Evolutionary conservation across 129 eudicot species (phyloP).

Genomic region (Kitagawia praeruptora): DNA sequence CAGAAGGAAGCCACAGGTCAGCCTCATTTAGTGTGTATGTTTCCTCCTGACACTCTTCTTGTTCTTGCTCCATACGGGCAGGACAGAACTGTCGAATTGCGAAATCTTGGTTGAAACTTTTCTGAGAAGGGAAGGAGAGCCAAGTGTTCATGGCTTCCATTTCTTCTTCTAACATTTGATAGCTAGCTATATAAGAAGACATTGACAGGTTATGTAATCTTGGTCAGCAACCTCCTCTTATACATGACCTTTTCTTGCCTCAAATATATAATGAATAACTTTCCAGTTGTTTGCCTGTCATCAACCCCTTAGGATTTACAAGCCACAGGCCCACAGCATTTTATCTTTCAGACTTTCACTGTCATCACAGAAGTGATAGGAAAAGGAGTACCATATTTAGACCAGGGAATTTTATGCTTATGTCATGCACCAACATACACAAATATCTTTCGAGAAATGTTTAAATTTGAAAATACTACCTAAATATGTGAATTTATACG

Average conservation of each 20-base stretch:
- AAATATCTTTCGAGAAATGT: too few species aligned
- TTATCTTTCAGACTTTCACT: conserved; percentile 15
- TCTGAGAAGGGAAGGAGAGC: conserved; percentile 10
- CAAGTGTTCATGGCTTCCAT: conserved; percentile 17
- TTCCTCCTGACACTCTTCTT: conserved; percentile 17
- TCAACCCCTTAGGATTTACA: neutral
- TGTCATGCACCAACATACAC: neutral
- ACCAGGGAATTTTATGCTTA: neutral
- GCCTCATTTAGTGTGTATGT: conserved; percentile 6
- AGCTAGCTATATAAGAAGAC: neutral
- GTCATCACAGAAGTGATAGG: neutral
- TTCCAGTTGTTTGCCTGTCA: neutral
- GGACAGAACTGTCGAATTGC: conserved; percentile 43
- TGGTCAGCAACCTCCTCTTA: conserved; percentile 4
- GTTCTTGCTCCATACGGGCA: conserved; percentile 32
- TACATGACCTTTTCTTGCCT: neutral
- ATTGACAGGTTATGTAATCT: neutral
- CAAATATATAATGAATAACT: neutral
- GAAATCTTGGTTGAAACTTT: conserved; percentile 9
- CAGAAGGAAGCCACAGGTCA: conserved; percentile 14
- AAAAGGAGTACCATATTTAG: neutral
- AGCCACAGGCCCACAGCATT: neutral
- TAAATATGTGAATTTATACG: neutral
- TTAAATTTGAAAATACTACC: too few species aligned
- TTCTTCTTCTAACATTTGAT: neutral